phyloP scores from a whole-genome alignment of 148 eudicot species.

The Nepenthes gracilis region DNA sequence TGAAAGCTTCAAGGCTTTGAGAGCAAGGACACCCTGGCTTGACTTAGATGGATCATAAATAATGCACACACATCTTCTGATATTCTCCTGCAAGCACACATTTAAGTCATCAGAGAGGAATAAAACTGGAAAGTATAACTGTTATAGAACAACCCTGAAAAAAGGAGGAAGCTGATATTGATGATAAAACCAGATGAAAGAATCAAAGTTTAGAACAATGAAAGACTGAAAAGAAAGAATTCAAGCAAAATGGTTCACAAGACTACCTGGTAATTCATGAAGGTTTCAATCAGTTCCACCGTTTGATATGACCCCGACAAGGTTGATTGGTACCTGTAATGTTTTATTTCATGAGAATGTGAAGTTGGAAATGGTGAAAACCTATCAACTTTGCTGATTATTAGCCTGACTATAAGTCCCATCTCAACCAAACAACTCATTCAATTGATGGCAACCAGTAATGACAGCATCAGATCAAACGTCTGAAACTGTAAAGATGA shows the following conservation, averaged over 20 bases:
- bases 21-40: conserved; percentile 86
- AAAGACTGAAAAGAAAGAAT: background rate
- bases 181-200: no score
- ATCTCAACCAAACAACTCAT: background rate
- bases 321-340: conserved; percentile 90
- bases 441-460: background rate
- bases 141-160: background rate
- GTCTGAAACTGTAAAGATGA: background rate
- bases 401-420: background rate
- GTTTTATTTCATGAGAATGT: conserved; percentile 1
- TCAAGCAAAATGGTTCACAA: background rate
- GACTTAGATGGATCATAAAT: conserved; percentile 96
- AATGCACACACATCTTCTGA: conserved; percentile 90
- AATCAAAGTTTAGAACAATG: background rate
- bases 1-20: conserved; percentile 85
- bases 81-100: conserved; percentile 70
- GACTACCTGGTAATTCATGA: conserved; percentile 92
- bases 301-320: conserved; percentile 80
- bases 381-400: background rate
- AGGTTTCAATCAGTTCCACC: conserved; percentile 84
- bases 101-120: background rate
- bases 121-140: background rate
- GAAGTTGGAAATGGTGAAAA: background rate
- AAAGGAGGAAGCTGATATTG: no score
- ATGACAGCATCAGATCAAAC: background rate